Conservation (phyloP, 2,329 filamentous ascomycete species). For the Monilinia vaccinii-corymbosi region DNA sequence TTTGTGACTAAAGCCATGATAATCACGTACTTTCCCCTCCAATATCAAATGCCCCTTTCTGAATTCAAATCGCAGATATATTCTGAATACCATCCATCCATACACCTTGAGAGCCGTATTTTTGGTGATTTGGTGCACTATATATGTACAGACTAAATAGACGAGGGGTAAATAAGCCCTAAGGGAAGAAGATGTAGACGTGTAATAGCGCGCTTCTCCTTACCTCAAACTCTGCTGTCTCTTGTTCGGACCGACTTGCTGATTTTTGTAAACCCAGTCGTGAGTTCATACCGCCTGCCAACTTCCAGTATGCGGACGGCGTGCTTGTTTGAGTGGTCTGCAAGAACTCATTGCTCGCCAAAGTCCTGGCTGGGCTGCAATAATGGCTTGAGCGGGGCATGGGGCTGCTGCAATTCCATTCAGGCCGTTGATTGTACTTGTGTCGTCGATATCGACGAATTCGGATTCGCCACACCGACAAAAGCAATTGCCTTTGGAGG, state of each 20-base stretch:
- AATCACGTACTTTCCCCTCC: background rate
- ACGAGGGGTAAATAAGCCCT: background rate
- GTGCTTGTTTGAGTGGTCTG: background rate
- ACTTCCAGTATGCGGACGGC: background rate
- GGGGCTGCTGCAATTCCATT: background rate
- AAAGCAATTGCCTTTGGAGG: background rate
- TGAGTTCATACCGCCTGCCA: background rate
- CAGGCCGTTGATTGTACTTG: background rate
- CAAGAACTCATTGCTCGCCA: slow-evolving; percentile 3
- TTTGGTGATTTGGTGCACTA: background rate
- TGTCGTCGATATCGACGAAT: background rate
- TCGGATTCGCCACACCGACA: background rate
- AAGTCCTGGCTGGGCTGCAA: background rate
- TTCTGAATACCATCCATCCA: background rate
- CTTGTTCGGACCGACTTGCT: background rate
- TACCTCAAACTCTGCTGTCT: background rate
- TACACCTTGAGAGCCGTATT: too few relatives aligned
- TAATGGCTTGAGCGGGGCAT: background rate
- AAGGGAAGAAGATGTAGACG: background rate
- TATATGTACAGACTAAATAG: background rate
- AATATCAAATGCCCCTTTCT: background rate
- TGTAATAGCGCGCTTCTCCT: too few relatives aligned
- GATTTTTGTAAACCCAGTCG: background rate
- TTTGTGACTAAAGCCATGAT: rapidly evolving
- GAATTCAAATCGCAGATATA: background rate